Conservation (phyloP, 345 rosid genomes). For the Atalantia buxifolia region DNA sequence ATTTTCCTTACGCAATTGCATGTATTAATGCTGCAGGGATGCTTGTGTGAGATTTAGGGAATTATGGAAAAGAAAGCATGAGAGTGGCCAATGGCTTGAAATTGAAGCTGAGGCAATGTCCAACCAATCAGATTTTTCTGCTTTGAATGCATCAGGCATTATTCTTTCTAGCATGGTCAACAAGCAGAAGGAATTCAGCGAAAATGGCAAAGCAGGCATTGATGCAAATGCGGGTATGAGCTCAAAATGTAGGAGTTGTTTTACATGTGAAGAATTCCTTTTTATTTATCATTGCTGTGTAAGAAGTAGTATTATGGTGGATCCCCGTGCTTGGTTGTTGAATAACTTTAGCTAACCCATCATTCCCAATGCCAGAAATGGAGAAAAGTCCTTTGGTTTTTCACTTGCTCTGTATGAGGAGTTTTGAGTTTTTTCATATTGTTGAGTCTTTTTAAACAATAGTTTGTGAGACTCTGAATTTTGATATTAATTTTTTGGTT, state of each 20-base stretch:
- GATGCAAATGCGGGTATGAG: conserved; percentile 35
- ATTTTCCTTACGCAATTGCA: conserved; percentile 10
- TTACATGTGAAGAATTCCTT: background rate
- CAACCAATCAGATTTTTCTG: conserved; percentile 51
- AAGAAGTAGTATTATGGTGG: background rate
- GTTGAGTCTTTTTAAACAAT: too few species aligned
- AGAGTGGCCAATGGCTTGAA: conserved; percentile 91
- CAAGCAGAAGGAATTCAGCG: conserved; percentile 43
- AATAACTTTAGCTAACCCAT: background rate
- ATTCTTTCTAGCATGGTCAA: conserved; percentile 49
- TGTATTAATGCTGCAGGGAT: conserved; percentile 55
- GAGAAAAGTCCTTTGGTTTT: background rate
- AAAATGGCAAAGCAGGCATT: conserved; percentile 41
- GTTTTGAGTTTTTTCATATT: background rate
- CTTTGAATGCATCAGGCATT: conserved; percentile 62
- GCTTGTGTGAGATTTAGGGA: conserved; percentile 76
- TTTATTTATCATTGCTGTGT: background rate
- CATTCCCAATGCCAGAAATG: background rate
- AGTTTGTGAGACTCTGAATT: too few species aligned
- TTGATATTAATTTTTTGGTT: too few species aligned
- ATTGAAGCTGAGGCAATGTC: conserved; percentile 67
- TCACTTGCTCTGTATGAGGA: background rate
- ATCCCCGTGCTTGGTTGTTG: background rate
- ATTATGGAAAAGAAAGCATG: conserved; percentile 94
- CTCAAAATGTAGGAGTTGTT: background rate